Evolutionary conservation across 1,139 yeast species (phyloP).

Genomic region (Candida tropicalis): DNA sequence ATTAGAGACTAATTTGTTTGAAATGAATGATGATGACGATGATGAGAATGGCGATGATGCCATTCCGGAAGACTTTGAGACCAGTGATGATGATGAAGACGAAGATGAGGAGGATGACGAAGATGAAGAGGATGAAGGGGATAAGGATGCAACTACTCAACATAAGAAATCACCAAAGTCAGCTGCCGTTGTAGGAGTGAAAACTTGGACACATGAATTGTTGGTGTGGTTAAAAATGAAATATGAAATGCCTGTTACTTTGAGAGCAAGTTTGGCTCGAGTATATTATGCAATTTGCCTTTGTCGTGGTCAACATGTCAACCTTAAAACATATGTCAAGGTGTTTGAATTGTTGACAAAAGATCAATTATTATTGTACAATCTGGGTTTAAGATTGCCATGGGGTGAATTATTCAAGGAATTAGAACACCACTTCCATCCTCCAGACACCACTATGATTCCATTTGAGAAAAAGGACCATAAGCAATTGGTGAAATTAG

Average conservation of each 20-base stretch:
- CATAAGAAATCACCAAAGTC: constrained; percentile 66
- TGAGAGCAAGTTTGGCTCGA: constrained; percentile 63
- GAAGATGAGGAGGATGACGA: constrained; percentile 33
- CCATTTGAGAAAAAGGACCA: constrained; percentile 46
- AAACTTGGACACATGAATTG: constrained; percentile 89
- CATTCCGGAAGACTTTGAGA: constrained; percentile 44
- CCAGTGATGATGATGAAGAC: constrained; percentile 40
- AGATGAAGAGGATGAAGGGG: constrained; percentile 45
- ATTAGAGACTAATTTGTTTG: constrained; percentile 54
- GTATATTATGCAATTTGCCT: constrained; percentile 76
- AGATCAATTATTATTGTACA: constrained; percentile 45
- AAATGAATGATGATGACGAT: constrained; percentile 35
- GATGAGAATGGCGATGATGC: constrained; percentile 39
- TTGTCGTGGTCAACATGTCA: constrained; percentile 73
- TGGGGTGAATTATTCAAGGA: constrained; percentile 54
- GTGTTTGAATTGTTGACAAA: constrained; percentile 63
- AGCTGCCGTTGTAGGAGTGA: constrained; percentile 73
- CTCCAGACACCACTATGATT: constrained; percentile 32
- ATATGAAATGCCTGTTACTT: constrained; percentile 72
- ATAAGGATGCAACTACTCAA: constrained; percentile 43
- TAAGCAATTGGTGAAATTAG: constrained; percentile 44
- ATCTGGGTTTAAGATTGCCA: constrained; percentile 47
- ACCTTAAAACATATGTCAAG: constrained; percentile 63
- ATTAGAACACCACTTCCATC: constrained; percentile 35
- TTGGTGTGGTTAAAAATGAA: constrained; percentile 80